Percentiles rank a stretch among this genome's conserved stretches.
Evolutionary conservation across 805 yeast genomes (phyloP).

Genomic region (Wickerhamiella occidentalis): DNA sequence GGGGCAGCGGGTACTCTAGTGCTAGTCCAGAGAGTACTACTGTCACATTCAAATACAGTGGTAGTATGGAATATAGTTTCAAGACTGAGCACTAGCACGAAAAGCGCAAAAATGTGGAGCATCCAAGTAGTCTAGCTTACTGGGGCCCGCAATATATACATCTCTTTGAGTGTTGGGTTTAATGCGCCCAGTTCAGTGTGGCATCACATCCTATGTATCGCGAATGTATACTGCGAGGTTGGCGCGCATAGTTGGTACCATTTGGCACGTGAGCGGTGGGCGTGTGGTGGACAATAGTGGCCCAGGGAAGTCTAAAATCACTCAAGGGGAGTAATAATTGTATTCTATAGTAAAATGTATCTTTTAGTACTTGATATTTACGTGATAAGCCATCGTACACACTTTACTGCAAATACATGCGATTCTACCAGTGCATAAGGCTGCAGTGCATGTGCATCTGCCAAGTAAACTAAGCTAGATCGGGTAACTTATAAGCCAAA

Average conservation of each 20-base stretch:
- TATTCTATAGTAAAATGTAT: no score
- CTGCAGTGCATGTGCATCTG: background rate
- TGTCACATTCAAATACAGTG: background rate
- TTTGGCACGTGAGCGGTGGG: no score
- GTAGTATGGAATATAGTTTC: slow-evolving; percentile 2
- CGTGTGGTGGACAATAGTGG: no score
- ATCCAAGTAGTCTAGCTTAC: background rate
- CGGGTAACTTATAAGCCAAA: no score
- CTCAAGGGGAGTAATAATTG: no score
- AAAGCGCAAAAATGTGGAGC: background rate
- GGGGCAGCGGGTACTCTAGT: background rate
- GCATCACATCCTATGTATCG: background rate
- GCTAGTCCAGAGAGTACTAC: background rate
- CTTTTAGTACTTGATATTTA: no score
- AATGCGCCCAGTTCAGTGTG: background rate
- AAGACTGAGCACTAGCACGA: background rate
- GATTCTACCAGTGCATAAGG: no score
- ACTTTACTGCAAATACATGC: no score
- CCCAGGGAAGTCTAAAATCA: no score
- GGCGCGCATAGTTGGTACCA: no score
- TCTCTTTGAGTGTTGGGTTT: background rate
- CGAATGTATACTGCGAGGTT: no score
- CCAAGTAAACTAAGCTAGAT: background rate
- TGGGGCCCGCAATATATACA: background rate
- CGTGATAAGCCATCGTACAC: no score